These are phyloP conservation scores for Platanthera zijinensis DNA, from an alignment of 106 monocot genomes.

Conservation along the genomic window DNA sequence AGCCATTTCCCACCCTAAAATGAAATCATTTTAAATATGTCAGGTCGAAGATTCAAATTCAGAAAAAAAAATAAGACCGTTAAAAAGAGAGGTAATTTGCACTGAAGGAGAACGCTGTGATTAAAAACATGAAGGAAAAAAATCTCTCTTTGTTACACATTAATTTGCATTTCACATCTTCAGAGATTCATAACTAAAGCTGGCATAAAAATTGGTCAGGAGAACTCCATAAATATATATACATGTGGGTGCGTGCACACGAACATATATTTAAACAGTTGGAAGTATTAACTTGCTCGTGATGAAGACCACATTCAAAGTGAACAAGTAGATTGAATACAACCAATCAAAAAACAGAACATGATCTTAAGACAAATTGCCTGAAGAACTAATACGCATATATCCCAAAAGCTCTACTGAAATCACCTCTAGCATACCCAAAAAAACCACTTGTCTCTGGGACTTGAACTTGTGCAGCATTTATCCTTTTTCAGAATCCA, in stretches of 20 bases:
- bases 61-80: neutral
- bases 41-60: neutral
- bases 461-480: neutral
- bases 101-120: neutral
- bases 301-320: neutral
- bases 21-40: conserved; percentile 7
- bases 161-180: neutral
- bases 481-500: neutral
- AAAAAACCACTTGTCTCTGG: neutral
- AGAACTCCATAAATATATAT: neutral
- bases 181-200: neutral
- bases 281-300: neutral
- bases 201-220: neutral
- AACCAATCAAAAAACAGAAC: neutral
- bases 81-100: neutral
- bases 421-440: neutral
- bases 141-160: neutral
- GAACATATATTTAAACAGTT: neutral
- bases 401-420: neutral
- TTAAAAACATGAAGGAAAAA: conserved; percentile 1
- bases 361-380: neutral
- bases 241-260: no score
- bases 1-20: conserved; percentile 89
- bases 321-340: neutral
- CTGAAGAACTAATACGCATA: neutral